These are phyloP conservation scores for Aspergillus sp. DNA, from an alignment of 2,329 filamentous ascomycete species.

Conservation along the genomic window DNA sequence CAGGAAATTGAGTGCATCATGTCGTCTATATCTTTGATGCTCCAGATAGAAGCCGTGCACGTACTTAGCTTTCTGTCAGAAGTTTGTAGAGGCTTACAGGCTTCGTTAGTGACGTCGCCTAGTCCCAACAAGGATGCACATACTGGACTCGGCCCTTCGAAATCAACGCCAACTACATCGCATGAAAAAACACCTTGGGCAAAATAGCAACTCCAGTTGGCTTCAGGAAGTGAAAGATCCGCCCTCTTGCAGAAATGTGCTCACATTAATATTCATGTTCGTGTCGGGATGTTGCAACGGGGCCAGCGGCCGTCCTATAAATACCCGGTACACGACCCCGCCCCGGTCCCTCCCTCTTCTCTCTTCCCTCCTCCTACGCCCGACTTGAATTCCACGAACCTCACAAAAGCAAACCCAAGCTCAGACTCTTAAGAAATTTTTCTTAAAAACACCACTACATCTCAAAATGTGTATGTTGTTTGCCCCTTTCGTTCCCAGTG, in stretches of 20 bases:
- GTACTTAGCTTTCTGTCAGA: not conserved
- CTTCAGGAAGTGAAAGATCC: not conserved
- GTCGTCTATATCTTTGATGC: conserved; percentile 2
- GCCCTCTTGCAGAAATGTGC: conserved; percentile 27
- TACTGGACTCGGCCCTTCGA: not conserved
- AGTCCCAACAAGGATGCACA: not conserved
- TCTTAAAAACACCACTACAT: conserved; percentile 6
- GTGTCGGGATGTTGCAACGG: not conserved
- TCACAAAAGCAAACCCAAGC: not conserved
- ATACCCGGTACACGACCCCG: conserved; percentile 8
- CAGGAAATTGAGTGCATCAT: conserved; percentile 25
- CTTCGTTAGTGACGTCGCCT: not conserved
- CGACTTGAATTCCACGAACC: not conserved
- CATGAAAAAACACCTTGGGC: not conserved
- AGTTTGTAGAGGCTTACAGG: not conserved
- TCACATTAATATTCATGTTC: conserved; percentile 11
- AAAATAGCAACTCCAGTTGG: not conserved
- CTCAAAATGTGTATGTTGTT: conserved; percentile 11
- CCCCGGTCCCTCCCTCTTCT: not conserved
- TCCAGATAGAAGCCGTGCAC: not conserved
- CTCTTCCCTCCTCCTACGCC: conserved; percentile 4
- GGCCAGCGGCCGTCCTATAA: conserved; percentile 20
- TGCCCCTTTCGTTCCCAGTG: not conserved
- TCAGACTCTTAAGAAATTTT: not conserved
- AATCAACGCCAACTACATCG: not conserved